phyloP scores from a whole-genome alignment of 495 filamentous ascomycete genomes.

The Choiromyces venosus region DNA sequence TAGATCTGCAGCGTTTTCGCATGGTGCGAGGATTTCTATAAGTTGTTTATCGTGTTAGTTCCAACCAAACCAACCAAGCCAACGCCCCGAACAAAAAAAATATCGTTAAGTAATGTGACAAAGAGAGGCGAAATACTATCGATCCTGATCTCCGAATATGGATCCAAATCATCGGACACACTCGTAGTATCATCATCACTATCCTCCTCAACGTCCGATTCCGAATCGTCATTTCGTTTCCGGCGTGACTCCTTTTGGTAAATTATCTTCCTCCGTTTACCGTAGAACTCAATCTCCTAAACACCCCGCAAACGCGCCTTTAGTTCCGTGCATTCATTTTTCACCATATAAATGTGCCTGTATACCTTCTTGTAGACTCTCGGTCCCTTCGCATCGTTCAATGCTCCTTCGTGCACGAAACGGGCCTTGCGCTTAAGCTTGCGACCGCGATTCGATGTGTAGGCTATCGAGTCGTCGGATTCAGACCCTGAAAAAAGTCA shows the following conservation, averaged over 20 bases:
- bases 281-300: constrained; percentile 77
- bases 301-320: not conserved
- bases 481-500: constrained; percentile 60
- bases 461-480: constrained; percentile 74
- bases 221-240: constrained; percentile 74
- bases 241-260: constrained; percentile 62
- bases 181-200: constrained; percentile 70
- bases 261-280: constrained; percentile 77
- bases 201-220: constrained; percentile 68
- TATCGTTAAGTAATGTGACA: not conserved
- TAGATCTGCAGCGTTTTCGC: constrained; percentile 81
- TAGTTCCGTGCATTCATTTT: not conserved
- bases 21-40: constrained; percentile 74
- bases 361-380: constrained; percentile 78
- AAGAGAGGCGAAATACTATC: constrained; percentile 57
- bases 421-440: constrained; percentile 79
- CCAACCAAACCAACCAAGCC: not conserved
- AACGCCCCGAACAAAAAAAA: not conserved
- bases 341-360: constrained; percentile 12
- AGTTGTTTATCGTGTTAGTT: constrained; percentile 23
- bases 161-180: constrained; percentile 69
- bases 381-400: constrained; percentile 64
- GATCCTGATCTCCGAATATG: constrained; percentile 71
- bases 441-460: constrained; percentile 81
- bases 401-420: constrained; percentile 69